phyloP scores from a whole-genome alignment of 2,329 filamentous ascomycete genomes.

The Alternaria novae-zelandiae region DNA sequence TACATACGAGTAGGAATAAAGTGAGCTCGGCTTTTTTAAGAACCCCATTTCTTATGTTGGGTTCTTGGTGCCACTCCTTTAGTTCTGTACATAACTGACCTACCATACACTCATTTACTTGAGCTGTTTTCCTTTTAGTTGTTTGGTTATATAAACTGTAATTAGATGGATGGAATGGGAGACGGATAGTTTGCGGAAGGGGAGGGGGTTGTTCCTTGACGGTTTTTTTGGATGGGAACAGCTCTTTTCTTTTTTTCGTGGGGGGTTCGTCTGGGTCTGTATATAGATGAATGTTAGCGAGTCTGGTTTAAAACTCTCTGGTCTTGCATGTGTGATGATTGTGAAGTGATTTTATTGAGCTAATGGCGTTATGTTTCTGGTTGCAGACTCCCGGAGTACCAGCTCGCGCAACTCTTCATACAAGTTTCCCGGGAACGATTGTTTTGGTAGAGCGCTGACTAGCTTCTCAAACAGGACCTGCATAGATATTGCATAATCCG shows the following conservation, averaged over 20 bases:
- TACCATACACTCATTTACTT: slow-evolving; percentile 11
- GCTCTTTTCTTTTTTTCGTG: background rate
- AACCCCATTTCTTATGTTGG: background rate
- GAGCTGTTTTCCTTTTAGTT: background rate
- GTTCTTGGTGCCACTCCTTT: background rate
- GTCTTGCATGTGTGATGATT: background rate
- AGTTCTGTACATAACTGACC: slow-evolving; percentile 5
- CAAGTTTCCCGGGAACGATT: no score
- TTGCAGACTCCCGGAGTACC: no score
- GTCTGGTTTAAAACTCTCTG: background rate
- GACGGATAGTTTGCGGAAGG: background rate
- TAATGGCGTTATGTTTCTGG: no score
- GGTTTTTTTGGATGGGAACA: background rate
- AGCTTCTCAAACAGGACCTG: no score
- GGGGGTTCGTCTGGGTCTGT: background rate
- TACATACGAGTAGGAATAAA: background rate
- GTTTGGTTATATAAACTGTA: background rate
- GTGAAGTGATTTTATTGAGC: no score
- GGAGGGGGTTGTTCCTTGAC: background rate
- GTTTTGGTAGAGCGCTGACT: no score
- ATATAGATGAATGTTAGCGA: slow-evolving; percentile 2
- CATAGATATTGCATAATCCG: no score
- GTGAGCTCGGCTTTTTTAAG: background rate
- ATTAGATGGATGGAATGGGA: slow-evolving; percentile 7
- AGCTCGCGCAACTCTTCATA: no score